Conservation (phyloP, 192 early-diverging fungal genomes). For the Backusella parvicylindrica region DNA sequence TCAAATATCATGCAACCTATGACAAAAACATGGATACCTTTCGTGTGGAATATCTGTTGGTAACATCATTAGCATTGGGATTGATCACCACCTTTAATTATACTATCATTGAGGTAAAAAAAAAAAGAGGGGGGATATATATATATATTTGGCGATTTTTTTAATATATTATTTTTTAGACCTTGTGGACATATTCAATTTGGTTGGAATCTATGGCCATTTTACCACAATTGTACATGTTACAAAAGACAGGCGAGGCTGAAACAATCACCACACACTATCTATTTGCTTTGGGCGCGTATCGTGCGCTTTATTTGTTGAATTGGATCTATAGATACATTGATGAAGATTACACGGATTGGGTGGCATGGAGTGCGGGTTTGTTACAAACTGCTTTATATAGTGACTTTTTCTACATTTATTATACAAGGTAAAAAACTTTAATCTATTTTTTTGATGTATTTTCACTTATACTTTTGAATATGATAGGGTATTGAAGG, state of each 20-base stretch:
- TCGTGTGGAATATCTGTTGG: conserved; percentile 83
- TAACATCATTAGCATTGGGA: conserved; percentile 62
- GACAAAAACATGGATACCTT: conserved; percentile 91
- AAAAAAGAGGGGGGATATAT: conserved; percentile 15
- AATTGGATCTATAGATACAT: conserved; percentile 96
- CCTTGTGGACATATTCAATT: conserved; percentile 96
- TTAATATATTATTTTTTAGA: conserved; percentile 40
- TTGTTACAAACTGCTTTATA: conserved; percentile 93
- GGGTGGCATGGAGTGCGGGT: conserved; percentile 87
- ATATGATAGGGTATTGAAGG: conserved; percentile 59
- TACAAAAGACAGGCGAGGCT: conserved; percentile 93
- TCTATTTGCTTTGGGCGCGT: conserved; percentile 94
- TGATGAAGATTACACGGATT: conserved; percentile 49
- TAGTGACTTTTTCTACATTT: conserved; percentile 98
- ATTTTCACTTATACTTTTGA: not conserved
- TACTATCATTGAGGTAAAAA: conserved; percentile 62
- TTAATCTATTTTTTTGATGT: not conserved
- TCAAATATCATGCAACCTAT: conserved; percentile 85
- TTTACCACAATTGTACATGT: conserved; percentile 95
- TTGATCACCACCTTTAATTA: conserved; percentile 75
- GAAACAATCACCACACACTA: conserved; percentile 99
- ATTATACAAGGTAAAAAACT: conserved; percentile 80
- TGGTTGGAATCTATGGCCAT: conserved; percentile 97
- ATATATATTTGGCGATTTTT: too few species aligned
- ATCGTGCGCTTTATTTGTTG: conserved; percentile 79